Evolutionary conservation across 202 grass and related monocot species (phyloP).

Genomic region (Brachypodium distachyon): DNA sequence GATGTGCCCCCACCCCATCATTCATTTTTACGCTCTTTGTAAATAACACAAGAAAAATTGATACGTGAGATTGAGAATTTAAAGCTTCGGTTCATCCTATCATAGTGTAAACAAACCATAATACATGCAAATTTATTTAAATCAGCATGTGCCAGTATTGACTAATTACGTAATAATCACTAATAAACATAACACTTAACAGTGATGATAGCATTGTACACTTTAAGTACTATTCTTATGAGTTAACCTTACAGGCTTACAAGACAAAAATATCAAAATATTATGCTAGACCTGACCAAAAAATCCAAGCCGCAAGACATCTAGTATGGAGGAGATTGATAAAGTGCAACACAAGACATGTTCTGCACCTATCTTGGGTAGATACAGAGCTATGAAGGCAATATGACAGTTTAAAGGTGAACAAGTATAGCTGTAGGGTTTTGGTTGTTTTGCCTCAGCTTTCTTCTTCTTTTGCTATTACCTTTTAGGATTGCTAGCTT

Average conservation of each 20-base stretch:
- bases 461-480: too few relatives aligned
- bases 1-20: neutral
- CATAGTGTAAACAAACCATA: neutral
- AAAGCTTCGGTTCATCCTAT: neutral
- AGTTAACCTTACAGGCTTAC: neutral
- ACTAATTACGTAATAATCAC: neutral
- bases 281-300: neutral
- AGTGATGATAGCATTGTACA: neutral
- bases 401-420: constrained; percentile 1
- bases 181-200: neutral
- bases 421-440: too few relatives aligned
- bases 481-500: too few relatives aligned
- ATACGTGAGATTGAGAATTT: neutral
- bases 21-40: neutral
- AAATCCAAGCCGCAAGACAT: neutral
- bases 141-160: neutral
- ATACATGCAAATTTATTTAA: neutral
- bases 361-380: neutral
- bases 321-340: neutral
- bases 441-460: too few relatives aligned
- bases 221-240: neutral
- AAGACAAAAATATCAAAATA: neutral
- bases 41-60: neutral
- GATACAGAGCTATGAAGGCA: neutral
- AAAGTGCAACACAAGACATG: neutral